Evolutionary conservation across 2,329 filamentous ascomycete species (phyloP).

Genomic region (Cladosporium sp.): DNA sequence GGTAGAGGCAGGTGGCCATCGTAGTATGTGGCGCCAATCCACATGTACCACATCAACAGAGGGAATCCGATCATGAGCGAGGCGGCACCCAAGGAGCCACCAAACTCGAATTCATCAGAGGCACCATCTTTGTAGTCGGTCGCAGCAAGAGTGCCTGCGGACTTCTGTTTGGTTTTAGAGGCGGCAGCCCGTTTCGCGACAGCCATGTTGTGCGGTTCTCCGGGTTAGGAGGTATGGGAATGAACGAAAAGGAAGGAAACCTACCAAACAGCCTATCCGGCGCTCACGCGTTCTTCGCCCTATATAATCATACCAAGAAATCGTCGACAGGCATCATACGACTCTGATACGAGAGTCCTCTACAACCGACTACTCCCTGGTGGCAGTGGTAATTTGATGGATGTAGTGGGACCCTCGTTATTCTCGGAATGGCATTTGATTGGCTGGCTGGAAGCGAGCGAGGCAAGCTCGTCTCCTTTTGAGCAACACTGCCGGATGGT

Average conservation of each 20-base stretch:
- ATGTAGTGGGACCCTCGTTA: not conserved
- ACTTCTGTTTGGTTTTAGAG: not conserved
- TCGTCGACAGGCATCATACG: not conserved
- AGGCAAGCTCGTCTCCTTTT: not conserved
- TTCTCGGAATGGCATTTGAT: not conserved
- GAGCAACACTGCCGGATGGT: not conserved
- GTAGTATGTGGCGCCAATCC: slow-evolving; percentile 92
- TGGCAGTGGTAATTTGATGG: not conserved
- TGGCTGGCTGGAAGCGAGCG: not conserved
- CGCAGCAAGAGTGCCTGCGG: slow-evolving; percentile 17
- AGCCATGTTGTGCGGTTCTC: not conserved
- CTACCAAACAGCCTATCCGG: not conserved
- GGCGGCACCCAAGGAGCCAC: slow-evolving; percentile 71
- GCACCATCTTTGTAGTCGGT: slow-evolving; percentile 32
- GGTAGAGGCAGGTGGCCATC: slow-evolving; percentile 69
- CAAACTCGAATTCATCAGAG: slow-evolving; percentile 68
- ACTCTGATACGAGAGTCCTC: not conserved
- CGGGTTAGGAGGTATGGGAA: too few species aligned
- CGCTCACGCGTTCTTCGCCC: not conserved
- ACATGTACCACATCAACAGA: slow-evolving; percentile 98
- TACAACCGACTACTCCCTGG: not conserved
- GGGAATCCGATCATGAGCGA: slow-evolving; percentile 91
- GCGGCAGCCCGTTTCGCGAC: not conserved
- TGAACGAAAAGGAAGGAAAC: not conserved
- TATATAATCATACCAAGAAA: not conserved